Base-by-base conservation (phyloP, 1,284 basidiomycete genomes). In the Leccinum pallidistipes region DNA sequence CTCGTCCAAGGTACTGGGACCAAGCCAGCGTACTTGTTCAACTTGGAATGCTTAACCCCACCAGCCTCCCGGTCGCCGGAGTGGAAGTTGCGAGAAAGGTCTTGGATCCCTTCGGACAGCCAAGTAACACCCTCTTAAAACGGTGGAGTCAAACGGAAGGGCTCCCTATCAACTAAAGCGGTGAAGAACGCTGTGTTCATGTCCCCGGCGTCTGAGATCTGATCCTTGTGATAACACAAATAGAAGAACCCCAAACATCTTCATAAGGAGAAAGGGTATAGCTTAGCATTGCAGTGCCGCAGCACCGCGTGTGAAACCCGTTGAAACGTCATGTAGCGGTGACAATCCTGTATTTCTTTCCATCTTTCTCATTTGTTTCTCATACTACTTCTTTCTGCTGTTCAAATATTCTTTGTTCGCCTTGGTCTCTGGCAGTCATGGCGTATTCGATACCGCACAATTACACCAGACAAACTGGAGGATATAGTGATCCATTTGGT, bases 11-110 rank as follows among this genome's bases (percentile, higher is more conserved):
- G 59, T 81, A 81, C 59, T 81, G 80, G 80, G 80, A 81, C 57
- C 79, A 82, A 66, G 80, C 80, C 21, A 81, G 79, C 18, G 36
- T 74, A 10, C 74, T 82, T n/a, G 79, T 80, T 52, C 65, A 79
- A 72, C 76, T 80, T 50, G 79, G 77, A 32, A 66, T 79, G 10
- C 66, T 81, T 24, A 70, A 77, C 50, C 65, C 73, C 1, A 65
- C 63, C 3, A 57, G 59, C 16, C 72, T 80, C 47, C 79, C 79
- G 14, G 68, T 81, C 18, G 76, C 80, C 1, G 77, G 80, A 14
- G 65, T 75, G 18, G 78, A 81, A 60, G 69, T 77, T 18, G 70
- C 78, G 2, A 74, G 66, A 53, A 82, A 81, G 61, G 79, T 80
- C 14, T 55, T 82, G 43, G 74, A 81, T 61, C 79, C 79, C 2